phyloP scores from a whole-genome alignment of 768 basidiomycete genomes.

The Boletus rubescentipes region DNA sequence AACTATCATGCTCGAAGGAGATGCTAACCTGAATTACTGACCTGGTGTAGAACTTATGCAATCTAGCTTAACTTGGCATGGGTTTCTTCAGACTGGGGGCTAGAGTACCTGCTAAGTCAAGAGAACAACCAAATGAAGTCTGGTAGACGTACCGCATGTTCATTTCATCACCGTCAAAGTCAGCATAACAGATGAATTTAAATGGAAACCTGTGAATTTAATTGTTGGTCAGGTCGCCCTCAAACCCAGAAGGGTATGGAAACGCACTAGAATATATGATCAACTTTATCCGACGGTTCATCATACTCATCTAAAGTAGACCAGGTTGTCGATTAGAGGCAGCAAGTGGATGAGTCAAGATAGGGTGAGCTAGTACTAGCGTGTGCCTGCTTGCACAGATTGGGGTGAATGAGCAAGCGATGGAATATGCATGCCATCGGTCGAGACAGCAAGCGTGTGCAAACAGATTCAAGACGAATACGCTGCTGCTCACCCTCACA shows the following conservation, averaged over 20 bases:
- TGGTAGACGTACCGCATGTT: conserved; percentile 91
- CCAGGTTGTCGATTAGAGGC: conserved; percentile 98
- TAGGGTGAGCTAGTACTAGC: too few relatives aligned
- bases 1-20: conserved; percentile 60
- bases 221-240: conserved; percentile 18
- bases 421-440: too few relatives aligned
- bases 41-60: conserved; percentile 97
- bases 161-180: conserved; percentile 99
- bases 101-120: conserved; percentile 32
- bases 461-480: too few relatives aligned
- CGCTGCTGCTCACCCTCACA: too few relatives aligned
- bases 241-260: not conserved
- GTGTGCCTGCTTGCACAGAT: too few relatives aligned
- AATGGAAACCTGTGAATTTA: conserved; percentile 72
- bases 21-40: conserved; percentile 30
- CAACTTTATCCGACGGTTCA: conserved; percentile 95
- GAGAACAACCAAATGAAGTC: not conserved
- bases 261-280: conserved; percentile 97
- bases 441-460: too few relatives aligned
- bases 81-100: conserved; percentile 98
- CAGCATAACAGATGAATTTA: conserved; percentile 97
- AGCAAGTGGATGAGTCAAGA: too few relatives aligned
- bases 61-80: conserved; percentile 97
- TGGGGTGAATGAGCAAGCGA: too few relatives aligned
- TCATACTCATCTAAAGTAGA: conserved; percentile 99